A percentile compares a stretch with the other conserved stretches of the same genome.
phyloP scores from a whole-genome alignment of 2,329 filamentous ascomycete species.

The Ophiostoma montium region DNA sequence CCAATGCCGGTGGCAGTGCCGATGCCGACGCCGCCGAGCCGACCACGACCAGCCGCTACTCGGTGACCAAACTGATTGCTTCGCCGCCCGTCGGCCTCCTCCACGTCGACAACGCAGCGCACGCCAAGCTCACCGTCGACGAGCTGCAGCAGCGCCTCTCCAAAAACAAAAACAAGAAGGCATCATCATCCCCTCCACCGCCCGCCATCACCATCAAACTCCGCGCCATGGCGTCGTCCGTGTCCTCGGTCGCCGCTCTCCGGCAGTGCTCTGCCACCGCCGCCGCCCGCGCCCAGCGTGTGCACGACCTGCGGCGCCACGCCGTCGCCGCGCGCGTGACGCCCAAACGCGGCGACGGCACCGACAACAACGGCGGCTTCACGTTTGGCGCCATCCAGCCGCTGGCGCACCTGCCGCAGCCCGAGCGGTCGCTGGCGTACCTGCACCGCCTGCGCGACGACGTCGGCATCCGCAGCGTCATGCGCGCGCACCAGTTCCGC shows the following conservation, averaged over 20 bases:
- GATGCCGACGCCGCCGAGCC: background rate
- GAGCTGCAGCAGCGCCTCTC: background rate
- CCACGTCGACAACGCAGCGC: constrained; percentile 12
- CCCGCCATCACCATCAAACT: constrained; percentile 12
- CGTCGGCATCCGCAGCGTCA: constrained; percentile 68
- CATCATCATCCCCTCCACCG: background rate
- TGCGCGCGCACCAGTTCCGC: constrained; percentile 72
- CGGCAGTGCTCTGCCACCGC: constrained; percentile 12
- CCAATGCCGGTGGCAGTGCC: too few relatives aligned
- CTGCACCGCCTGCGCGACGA: constrained; percentile 67
- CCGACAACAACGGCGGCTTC: constrained; percentile 42
- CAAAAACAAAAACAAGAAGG: background rate
- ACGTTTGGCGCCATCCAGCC: constrained; percentile 70
- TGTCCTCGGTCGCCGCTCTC: constrained; percentile 15
- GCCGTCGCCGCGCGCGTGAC: background rate
- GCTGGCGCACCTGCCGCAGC: constrained; percentile 62
- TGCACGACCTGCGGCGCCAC: constrained; percentile 4
- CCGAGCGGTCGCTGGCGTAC: constrained; percentile 55
- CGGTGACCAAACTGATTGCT: constrained; percentile 16
- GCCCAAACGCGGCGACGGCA: constrained; percentile 23
- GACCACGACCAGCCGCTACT: constrained; percentile 9
- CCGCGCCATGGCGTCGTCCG: constrained; percentile 19
- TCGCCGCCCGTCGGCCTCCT: constrained; percentile 17
- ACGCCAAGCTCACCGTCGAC: constrained; percentile 11
- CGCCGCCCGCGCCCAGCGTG: constrained; percentile 5